Evolutionary conservation across 2,329 filamentous ascomycete genomes (phyloP).

Genomic region (Aspergillus glaucus): DNA sequence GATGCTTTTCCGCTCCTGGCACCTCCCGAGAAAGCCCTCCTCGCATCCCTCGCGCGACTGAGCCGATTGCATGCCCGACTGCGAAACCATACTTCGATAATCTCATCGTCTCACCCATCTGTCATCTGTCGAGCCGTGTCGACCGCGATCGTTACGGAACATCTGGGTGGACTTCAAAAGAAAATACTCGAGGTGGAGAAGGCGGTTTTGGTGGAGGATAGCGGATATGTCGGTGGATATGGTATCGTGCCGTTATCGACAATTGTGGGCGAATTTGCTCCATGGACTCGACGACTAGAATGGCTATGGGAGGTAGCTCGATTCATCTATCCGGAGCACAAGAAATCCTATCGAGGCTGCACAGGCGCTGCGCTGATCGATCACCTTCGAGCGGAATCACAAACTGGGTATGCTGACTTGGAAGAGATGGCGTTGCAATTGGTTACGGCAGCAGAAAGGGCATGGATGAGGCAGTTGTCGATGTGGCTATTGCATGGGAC

Average conservation of each 20-base stretch:
- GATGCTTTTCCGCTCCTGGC: slow-evolving; percentile 52
- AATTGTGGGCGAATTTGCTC: slow-evolving; percentile 76
- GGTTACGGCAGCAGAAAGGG: slow-evolving; percentile 71
- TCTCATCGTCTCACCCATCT: slow-evolving; percentile 66
- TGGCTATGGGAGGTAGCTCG: slow-evolving; percentile 73
- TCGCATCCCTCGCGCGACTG: slow-evolving; percentile 69
- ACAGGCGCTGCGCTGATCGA: slow-evolving; percentile 72
- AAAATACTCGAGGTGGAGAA: slow-evolving; percentile 81
- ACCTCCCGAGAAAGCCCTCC: slow-evolving; percentile 74
- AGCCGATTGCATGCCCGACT: slow-evolving; percentile 72
- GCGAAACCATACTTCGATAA: slow-evolving; percentile 58
- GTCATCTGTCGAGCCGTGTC: slow-evolving; percentile 83
- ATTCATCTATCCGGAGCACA: slow-evolving; percentile 55
- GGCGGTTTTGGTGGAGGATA: slow-evolving; percentile 67
- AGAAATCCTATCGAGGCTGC: slow-evolving; percentile 38
- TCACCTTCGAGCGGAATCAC: slow-evolving; percentile 64
- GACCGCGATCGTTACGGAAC: slow-evolving; percentile 65
- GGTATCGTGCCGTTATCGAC: slow-evolving; percentile 87
- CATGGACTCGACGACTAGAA: slow-evolving; percentile 75
- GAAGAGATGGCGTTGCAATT: slow-evolving; percentile 69
- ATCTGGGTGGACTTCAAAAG: slow-evolving; percentile 73
- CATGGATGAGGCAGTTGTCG: slow-evolving; percentile 85
- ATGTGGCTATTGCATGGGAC: slow-evolving; percentile 88
- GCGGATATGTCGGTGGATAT: slow-evolving; percentile 78
- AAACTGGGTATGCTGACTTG: slow-evolving; percentile 84